phyloP scores from a whole-genome alignment of 257 asterid species.

The Nicotiana benthamiana region DNA sequence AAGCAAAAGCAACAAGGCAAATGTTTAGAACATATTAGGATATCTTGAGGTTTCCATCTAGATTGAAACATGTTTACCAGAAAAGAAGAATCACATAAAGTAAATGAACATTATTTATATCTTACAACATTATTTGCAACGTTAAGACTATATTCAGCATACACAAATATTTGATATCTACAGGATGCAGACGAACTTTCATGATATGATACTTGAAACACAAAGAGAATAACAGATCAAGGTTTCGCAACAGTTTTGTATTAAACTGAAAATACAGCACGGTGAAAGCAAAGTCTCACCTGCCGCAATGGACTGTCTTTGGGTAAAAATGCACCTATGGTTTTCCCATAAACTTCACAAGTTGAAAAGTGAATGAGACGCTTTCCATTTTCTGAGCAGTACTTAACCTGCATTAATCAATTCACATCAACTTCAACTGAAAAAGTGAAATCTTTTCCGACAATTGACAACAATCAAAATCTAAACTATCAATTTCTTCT shows the following conservation, averaged over 20 bases:
- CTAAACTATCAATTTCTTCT: background rate
- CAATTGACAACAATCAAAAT: background rate
- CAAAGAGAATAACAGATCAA: background rate
- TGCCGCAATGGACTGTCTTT: constrained; percentile 72
- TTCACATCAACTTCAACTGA: background rate
- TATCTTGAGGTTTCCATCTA: background rate
- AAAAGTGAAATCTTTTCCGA: background rate
- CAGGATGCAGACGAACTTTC: background rate
- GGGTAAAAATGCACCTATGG: constrained; percentile 67
- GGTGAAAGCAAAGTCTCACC: constrained; percentile 33
- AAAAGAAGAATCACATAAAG: background rate
- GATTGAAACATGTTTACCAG: background rate
- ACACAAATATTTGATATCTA: background rate
- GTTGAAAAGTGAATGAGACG: constrained; percentile 92
- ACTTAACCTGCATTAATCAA: constrained; percentile 55
- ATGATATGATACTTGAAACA: background rate
- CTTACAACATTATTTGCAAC: background rate
- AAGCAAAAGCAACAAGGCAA: background rate
- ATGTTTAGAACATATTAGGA: background rate
- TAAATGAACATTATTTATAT: background rate
- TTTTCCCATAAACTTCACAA: constrained; percentile 88
- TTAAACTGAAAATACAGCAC: background rate
- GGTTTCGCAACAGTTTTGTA: background rate
- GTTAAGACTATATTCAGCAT: background rate
- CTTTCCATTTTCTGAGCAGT: constrained; percentile 82